These are phyloP conservation scores for Starmerella roubikii DNA, from an alignment of 805 yeast species.

Conservation along the genomic window DNA sequence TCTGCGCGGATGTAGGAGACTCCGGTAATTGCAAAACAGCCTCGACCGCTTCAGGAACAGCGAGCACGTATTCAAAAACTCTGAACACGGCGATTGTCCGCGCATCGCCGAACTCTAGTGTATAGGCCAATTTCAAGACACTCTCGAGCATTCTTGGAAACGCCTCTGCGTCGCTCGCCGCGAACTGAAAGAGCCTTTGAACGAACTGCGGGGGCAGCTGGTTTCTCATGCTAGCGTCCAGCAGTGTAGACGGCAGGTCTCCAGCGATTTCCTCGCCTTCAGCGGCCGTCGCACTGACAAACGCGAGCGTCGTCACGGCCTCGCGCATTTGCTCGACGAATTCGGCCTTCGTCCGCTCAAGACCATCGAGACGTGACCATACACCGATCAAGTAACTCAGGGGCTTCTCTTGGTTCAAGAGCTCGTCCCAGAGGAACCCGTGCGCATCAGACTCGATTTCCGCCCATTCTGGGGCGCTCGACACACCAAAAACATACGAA, in stretches of 20 bases:
- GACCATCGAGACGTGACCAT: slow-evolving; percentile 7
- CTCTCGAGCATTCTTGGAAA: not conserved
- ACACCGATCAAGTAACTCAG: slow-evolving; percentile 11
- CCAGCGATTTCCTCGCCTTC: slow-evolving; percentile 12
- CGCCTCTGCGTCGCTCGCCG: not conserved
- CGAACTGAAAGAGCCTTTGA: not conserved
- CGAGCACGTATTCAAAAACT: slow-evolving; percentile 2
- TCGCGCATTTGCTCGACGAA: slow-evolving; percentile 6
- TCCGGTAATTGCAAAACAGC: slow-evolving; percentile 1
- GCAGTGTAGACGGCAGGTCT: slow-evolving; percentile 1
- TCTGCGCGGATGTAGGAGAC: not conserved
- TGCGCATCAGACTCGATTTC: not conserved
- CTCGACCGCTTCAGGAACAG: slow-evolving; percentile 4
- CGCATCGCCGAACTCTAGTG: slow-evolving; percentile 5
- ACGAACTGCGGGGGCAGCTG: not conserved
- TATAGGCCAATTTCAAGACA: not conserved
- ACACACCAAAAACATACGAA: slow-evolving; percentile 2
- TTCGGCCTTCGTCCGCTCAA: slow-evolving; percentile 1
- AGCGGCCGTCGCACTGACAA: slow-evolving; percentile 17
- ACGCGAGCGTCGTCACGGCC: slow-evolving; percentile 11
- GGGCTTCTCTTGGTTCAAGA: not conserved
- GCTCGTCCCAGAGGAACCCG: not conserved
- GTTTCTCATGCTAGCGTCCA: slow-evolving; percentile 1
- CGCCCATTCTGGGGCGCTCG: slow-evolving; percentile 1
- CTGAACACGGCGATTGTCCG: slow-evolving; percentile 2